These are phyloP conservation scores for Amauroascus verrucosus DNA, from an alignment of 2,329 filamentous ascomycete species.

Conservation along the genomic window DNA sequence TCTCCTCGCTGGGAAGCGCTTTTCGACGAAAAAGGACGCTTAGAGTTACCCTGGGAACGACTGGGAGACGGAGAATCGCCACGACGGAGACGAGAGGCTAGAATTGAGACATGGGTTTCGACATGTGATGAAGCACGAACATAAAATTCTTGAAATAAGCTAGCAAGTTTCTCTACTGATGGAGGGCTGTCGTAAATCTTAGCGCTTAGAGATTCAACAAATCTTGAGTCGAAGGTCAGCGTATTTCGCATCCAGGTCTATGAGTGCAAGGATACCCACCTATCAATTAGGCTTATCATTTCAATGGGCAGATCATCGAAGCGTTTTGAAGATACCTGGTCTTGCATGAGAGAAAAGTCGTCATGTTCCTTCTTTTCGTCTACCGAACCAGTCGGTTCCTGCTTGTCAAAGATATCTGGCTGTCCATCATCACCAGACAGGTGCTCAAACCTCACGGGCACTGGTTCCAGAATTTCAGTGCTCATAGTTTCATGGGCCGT, in stretches of 20 bases:
- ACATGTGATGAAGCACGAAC: slow-evolving; percentile 69
- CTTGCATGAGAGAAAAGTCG: slow-evolving; percentile 27
- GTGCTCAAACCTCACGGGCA: slow-evolving; percentile 18
- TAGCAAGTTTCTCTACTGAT: slow-evolving; percentile 68
- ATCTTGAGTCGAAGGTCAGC: slow-evolving; percentile 45
- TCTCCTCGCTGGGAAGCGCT: slow-evolving; percentile 42
- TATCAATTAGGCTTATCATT: slow-evolving; percentile 78
- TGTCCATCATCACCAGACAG: slow-evolving; percentile 20
- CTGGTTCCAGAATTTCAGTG: slow-evolving; percentile 7
- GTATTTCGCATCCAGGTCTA: not conserved
- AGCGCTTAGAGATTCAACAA: slow-evolving; percentile 78
- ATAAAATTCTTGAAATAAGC: slow-evolving; percentile 95
- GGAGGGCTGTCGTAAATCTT: slow-evolving; percentile 79
- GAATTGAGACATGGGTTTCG: slow-evolving; percentile 70
- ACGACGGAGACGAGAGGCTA: slow-evolving; percentile 65
- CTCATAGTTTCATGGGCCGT: slow-evolving; percentile 19
- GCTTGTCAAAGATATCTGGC: slow-evolving; percentile 39
- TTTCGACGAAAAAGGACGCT: slow-evolving; percentile 37
- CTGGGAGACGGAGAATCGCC: slow-evolving; percentile 50
- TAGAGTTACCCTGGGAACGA: slow-evolving; percentile 44
- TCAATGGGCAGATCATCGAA: slow-evolving; percentile 90
- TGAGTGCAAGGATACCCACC: slow-evolving; percentile 41
- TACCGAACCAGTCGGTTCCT: slow-evolving; percentile 25
- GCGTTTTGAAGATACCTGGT: slow-evolving; percentile 45
- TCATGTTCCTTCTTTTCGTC: slow-evolving; percentile 26